Percentiles rank a stretch among this genome's conserved stretches.
Evolutionary conservation across 2,329 filamentous ascomycete species (phyloP).

Genomic region (Arthrocladium fulminans): DNA sequence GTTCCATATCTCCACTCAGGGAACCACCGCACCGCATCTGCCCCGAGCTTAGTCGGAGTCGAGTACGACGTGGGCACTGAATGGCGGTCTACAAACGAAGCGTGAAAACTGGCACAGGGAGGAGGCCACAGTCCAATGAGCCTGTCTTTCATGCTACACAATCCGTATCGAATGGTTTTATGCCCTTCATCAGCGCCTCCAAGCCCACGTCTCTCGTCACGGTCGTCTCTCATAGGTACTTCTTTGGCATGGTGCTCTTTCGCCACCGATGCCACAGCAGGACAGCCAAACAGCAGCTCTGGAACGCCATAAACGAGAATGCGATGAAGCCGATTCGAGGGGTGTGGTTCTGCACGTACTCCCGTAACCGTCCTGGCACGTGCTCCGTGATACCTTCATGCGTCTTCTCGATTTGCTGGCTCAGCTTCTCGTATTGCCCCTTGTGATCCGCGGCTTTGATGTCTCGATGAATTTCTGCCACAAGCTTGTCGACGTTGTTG

Average conservation of each 20-base stretch:
- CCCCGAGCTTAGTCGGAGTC: background rate
- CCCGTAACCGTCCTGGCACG: conserved; percentile 33
- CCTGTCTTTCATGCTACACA: background rate
- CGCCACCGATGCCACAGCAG: conserved; percentile 76
- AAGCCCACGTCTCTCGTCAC: background rate
- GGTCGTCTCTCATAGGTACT: conserved; percentile 59
- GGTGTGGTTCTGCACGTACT: conserved; percentile 25
- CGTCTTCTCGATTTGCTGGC: conserved; percentile 45
- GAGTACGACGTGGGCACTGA: background rate
- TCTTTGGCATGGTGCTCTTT: conserved; percentile 71
- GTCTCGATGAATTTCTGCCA: conserved; percentile 5
- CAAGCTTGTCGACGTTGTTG: conserved; percentile 6
- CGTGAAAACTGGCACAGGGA: too few relatives aligned
- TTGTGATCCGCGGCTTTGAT: conserved; percentile 40
- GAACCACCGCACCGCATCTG: background rate
- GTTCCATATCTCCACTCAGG: background rate
- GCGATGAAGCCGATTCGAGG: conserved; percentile 56
- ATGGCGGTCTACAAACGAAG: too few relatives aligned
- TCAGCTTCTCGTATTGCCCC: conserved; percentile 45
- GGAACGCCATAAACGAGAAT: conserved; percentile 63
- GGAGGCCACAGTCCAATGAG: background rate
- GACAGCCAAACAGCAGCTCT: conserved; percentile 58
- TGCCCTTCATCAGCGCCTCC: background rate
- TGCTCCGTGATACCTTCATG: conserved; percentile 45
- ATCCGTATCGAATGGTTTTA: background rate